phyloP scores from a whole-genome alignment of 257 asterid species.

The Leptodermis oblonga region DNA sequence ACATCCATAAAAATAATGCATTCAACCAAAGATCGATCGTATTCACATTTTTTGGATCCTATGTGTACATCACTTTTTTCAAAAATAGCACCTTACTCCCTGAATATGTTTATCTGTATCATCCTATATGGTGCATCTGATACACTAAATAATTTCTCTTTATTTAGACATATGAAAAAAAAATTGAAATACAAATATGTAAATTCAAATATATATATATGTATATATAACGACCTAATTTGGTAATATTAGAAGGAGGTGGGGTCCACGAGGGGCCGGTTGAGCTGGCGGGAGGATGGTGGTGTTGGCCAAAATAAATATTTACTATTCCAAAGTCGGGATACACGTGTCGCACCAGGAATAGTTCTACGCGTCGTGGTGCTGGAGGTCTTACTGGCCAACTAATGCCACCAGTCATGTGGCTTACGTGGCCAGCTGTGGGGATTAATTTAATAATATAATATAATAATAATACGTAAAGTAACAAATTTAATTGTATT shows the following conservation, averaged over 20 bases:
- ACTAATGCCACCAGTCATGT: constrained; percentile 53
- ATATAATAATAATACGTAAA: not conserved
- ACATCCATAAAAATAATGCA: no score
- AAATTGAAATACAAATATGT: no score
- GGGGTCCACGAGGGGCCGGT: constrained; percentile 18
- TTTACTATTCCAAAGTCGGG: constrained; percentile 24
- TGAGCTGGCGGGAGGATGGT: constrained; percentile 53
- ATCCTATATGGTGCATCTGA: no score
- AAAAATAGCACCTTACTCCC: no score
- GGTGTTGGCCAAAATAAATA: constrained; percentile 28
- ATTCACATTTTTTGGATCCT: no score
- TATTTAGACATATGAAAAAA: no score
- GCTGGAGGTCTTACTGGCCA: constrained; percentile 45
- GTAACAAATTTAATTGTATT: constrained; percentile 41
- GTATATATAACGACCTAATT: no score
- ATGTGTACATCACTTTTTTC: no score
- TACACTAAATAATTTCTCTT: no score
- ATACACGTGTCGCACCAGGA: constrained; percentile 48
- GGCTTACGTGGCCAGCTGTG: constrained; percentile 58
- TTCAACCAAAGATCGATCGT: no score
- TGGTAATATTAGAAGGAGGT: not conserved
- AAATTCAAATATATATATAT: no score
- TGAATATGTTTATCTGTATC: no score
- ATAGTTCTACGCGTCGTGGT: constrained; percentile 33
- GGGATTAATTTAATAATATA: not conserved